Evolutionary conservation across 2,329 filamentous ascomycete genomes (phyloP).

Genomic region (Trichoderma asperellum): DNA sequence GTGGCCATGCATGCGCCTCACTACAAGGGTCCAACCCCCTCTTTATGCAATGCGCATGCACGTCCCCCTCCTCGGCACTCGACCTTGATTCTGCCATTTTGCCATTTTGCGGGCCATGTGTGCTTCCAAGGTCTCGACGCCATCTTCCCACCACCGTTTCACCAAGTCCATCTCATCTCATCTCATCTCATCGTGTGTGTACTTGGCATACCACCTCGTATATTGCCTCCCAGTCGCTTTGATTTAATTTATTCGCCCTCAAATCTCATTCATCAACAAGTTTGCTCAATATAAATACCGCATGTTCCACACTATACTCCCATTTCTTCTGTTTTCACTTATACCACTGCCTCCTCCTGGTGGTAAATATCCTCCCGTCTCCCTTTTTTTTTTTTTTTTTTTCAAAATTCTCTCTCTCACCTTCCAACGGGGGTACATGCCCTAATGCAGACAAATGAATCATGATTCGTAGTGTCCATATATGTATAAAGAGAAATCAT

Average conservation of each 20-base stretch:
- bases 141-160: not conserved
- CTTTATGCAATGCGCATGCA: conserved; percentile 27
- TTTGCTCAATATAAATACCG: not conserved
- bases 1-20: conserved; percentile 2
- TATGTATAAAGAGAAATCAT: not conserved
- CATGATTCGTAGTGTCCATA: not conserved
- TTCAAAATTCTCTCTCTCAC: not conserved
- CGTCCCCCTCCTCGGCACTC: conserved; percentile 16
- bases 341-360: not conserved
- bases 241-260: not conserved
- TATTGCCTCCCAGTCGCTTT: not conserved
- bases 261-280: not conserved
- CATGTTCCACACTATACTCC: conserved; percentile 5
- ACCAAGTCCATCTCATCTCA: not conserved
- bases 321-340: not conserved
- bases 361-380: not conserved
- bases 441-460: not conserved
- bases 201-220: not conserved
- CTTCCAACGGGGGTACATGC: not conserved
- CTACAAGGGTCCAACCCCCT: conserved; percentile 20
- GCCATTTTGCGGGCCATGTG: conserved; percentile 2
- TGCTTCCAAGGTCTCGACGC: not conserved
- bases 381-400: not conserved
- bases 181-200: not conserved
- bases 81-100: conserved; percentile 6